These are phyloP conservation scores for Porphyrellus sp. DNA, from an alignment of 1,284 basidiomycete genomes.

Conservation along the genomic window DNA sequence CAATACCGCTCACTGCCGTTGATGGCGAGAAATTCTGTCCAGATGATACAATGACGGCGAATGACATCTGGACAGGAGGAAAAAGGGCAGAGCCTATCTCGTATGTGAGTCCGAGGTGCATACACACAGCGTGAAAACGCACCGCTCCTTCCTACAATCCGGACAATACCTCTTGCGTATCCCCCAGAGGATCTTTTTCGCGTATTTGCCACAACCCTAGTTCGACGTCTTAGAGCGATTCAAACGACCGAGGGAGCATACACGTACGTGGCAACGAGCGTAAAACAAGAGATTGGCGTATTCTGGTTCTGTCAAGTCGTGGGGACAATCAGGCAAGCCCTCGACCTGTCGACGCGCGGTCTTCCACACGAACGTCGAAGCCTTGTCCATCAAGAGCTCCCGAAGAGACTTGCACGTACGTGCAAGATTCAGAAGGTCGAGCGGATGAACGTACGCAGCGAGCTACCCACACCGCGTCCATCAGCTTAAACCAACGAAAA, in stretches of 20 bases:
- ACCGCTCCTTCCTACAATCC: slow-evolving; percentile 3
- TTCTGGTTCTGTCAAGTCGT: slow-evolving; percentile 34
- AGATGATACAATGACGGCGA: not conserved
- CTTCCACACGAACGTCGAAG: slow-evolving; percentile 23
- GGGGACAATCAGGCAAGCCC: slow-evolving; percentile 23
- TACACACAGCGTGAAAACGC: not conserved
- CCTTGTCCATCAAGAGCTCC: slow-evolving; percentile 19
- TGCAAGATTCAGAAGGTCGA: slow-evolving; percentile 25
- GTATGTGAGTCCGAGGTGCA: too few species aligned
- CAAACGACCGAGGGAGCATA: accelerated
- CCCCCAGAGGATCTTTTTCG: slow-evolving; percentile 3
- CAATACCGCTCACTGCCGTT: not conserved
- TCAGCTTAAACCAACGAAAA: not conserved
- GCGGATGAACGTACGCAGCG: slow-evolving; percentile 10
- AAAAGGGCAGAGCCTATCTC: not conserved
- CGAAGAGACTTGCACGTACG: slow-evolving; percentile 24
- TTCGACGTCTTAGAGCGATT: not conserved
- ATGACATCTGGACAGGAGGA: not conserved
- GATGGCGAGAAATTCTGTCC: not conserved
- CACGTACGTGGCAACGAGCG: slow-evolving; percentile 16
- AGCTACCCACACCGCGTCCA: not conserved
- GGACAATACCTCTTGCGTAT: slow-evolving; percentile 15
- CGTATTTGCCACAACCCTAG: slow-evolving; percentile 7
- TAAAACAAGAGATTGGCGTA: slow-evolving; percentile 30
- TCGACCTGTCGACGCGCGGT: slow-evolving; percentile 3